Percentiles rank a stretch among this genome's conserved stretches.
phyloP scores from a whole-genome alignment of 2,329 filamentous ascomycete species.

The Penicillium fuscoglaucum region DNA sequence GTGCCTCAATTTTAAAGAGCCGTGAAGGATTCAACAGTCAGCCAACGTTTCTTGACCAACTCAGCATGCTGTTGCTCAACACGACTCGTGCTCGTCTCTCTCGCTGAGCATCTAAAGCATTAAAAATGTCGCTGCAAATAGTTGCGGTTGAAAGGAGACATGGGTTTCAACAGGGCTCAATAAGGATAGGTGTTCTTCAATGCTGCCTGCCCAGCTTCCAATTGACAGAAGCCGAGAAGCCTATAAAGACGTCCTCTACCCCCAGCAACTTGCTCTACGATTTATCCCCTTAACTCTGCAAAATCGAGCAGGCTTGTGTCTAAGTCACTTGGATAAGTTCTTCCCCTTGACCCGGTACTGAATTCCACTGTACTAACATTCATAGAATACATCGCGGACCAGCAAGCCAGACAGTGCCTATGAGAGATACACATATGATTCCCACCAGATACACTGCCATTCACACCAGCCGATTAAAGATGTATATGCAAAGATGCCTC shows the following conservation, averaged over 20 bases:
- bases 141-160: neutral
- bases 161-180: neutral
- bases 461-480: neutral
- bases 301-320: neutral
- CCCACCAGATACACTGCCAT: too few species aligned
- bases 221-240: neutral
- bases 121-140: neutral
- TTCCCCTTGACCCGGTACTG: neutral
- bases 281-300: neutral
- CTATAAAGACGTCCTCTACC: slow-evolving; percentile 4
- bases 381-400: neutral
- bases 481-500: too few species aligned
- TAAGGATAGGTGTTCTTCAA: neutral
- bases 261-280: neutral
- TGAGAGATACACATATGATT: neutral
- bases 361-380: neutral
- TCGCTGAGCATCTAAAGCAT: neutral
- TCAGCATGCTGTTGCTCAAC: neutral
- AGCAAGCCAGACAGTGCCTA: neutral
- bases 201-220: too few species aligned
- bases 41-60: neutral
- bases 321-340: neutral
- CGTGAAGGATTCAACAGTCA: neutral
- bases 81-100: neutral
- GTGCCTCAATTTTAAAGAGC: neutral